Evolutionary conservation across 306 rosid species (phyloP).

Genomic region (Casuarina equisetifolia): DNA sequence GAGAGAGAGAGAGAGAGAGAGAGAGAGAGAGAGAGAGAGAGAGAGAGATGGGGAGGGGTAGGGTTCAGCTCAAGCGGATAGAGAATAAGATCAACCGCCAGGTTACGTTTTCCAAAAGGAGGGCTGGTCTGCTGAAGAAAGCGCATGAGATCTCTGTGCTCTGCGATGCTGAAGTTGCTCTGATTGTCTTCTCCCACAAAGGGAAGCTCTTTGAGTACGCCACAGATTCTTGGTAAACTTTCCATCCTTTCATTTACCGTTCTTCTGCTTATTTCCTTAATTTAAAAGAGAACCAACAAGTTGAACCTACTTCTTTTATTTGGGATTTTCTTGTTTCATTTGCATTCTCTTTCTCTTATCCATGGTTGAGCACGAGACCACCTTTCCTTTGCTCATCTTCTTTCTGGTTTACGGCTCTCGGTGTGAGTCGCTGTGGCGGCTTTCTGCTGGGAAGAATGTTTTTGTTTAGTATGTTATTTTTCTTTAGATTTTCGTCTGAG

Average conservation of each 20-base stretch:
- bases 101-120: slow-evolving; percentile 90
- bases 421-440: background rate
- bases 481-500: background rate
- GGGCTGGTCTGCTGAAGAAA: slow-evolving; percentile 76
- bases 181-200: slow-evolving; percentile 82
- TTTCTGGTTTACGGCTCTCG: background rate
- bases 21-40: slow-evolving; percentile 62
- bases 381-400: background rate
- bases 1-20: slow-evolving; percentile 55
- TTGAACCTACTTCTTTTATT: background rate
- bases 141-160: slow-evolving; percentile 95
- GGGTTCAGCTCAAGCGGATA: slow-evolving; percentile 81
- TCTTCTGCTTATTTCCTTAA: background rate
- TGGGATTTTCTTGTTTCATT: background rate
- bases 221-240: slow-evolving; percentile 70
- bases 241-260: background rate
- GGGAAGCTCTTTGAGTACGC: slow-evolving; percentile 91
- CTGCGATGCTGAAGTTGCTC: slow-evolving; percentile 93
- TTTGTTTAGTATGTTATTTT: background rate
- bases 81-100: slow-evolving; percentile 92
- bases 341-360: background rate
- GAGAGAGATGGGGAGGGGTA: slow-evolving; percentile 77
- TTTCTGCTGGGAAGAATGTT: background rate
- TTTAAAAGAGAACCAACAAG: too few relatives aligned
- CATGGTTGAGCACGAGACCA: background rate